A percentile compares a stretch with the other conserved stretches of the same genome.
These are phyloP conservation scores for Kwoniella newhampshirensis DNA, from an alignment of 768 basidiomycete species.

Conservation along the genomic window DNA sequence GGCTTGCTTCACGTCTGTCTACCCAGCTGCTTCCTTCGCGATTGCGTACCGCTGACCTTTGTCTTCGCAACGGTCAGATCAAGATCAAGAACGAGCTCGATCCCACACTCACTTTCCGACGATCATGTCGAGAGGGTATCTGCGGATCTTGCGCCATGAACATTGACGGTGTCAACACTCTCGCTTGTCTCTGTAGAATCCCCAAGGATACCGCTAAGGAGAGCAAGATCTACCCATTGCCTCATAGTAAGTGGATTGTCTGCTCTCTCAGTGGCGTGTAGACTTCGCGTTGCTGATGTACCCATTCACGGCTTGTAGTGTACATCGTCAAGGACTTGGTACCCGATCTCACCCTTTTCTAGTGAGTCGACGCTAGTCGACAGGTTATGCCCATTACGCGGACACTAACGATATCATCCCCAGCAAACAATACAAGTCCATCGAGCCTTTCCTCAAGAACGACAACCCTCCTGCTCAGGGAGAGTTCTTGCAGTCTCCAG, in stretches of 20 bases:
- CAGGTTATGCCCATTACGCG: background rate
- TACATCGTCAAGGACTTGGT: constrained; percentile 99
- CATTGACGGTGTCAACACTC: constrained; percentile 91
- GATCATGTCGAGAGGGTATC: constrained; percentile 62
- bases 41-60: background rate
- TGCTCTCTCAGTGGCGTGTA: background rate
- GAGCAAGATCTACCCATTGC: constrained; percentile 91
- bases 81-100: constrained; percentile 99
- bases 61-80: constrained; percentile 63
- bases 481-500: constrained; percentile 85
- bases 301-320: constrained; percentile 61
- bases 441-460: constrained; percentile 93
- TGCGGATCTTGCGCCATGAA: constrained; percentile 99
- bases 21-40: too few relatives aligned
- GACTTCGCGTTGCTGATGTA: constrained; percentile 6
- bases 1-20: too few relatives aligned
- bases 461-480: constrained; percentile 76
- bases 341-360: constrained; percentile 58
- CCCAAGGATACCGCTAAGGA: constrained; percentile 71
- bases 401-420: constrained; percentile 66
- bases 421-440: constrained; percentile 97
- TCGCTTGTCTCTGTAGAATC: constrained; percentile 94
- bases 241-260: constrained; percentile 72
- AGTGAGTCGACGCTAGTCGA: constrained; percentile 57
- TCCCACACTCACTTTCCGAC: constrained; percentile 91